A percentile compares a stretch with the other conserved stretches of the same genome.
Evolutionary conservation across 2,329 filamentous ascomycete species (phyloP).

Genomic region (Pyrenophora tritici-repentis): DNA sequence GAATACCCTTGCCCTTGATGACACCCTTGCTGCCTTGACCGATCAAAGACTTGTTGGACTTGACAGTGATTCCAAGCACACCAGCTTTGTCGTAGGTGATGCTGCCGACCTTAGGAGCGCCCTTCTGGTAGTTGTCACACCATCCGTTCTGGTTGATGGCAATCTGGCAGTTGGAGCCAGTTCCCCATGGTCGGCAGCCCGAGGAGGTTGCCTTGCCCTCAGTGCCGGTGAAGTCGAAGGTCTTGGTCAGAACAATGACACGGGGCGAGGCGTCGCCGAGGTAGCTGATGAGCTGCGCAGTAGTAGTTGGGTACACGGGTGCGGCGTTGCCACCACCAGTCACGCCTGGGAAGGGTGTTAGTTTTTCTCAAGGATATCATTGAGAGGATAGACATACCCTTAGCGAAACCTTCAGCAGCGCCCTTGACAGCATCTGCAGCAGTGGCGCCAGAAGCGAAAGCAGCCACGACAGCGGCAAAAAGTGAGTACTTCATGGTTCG

Average conservation of each 20-base stretch:
- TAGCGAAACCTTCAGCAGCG: slow-evolving; percentile 34
- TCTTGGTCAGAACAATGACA: slow-evolving; percentile 63
- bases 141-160: slow-evolving; percentile 66
- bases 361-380: neutral
- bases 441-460: slow-evolving; percentile 23
- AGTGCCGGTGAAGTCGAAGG: slow-evolving; percentile 60
- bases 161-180: slow-evolving; percentile 61
- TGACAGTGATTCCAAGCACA: slow-evolving; percentile 56
- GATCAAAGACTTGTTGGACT: slow-evolving; percentile 63
- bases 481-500: slow-evolving; percentile 27
- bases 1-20: slow-evolving; percentile 63
- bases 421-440: slow-evolving; percentile 33
- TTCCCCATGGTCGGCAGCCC: slow-evolving; percentile 60
- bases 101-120: slow-evolving; percentile 53
- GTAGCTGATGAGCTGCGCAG: slow-evolving; percentile 62
- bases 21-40: slow-evolving; percentile 59
- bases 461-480: slow-evolving; percentile 22
- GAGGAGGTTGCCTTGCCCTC: slow-evolving; percentile 59
- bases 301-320: slow-evolving; percentile 30
- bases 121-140: slow-evolving; percentile 60
- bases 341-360: slow-evolving; percentile 14
- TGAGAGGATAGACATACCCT: slow-evolving; percentile 15
- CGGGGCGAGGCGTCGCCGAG: slow-evolving; percentile 60
- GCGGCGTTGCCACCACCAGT: slow-evolving; percentile 30
- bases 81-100: slow-evolving; percentile 59